A percentile compares a stretch with the other conserved stretches of the same genome.
Evolutionary conservation across 1,139 yeast species (phyloP).

Genomic region (Suhomyces chickasaworum): DNA sequence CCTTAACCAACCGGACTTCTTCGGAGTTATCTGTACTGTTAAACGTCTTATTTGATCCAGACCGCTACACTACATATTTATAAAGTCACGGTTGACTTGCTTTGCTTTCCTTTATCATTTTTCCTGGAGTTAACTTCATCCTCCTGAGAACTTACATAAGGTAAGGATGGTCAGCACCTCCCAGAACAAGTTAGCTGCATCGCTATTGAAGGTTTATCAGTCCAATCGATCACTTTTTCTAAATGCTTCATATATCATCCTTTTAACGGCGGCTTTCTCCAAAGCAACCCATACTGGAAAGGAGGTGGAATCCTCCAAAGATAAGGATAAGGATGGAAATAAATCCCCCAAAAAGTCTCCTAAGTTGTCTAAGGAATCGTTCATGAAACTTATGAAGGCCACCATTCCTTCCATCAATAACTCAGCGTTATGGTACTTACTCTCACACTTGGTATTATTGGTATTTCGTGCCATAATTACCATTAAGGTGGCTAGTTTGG

Average conservation of each 20-base stretch:
- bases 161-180: constrained; percentile 1
- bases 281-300: constrained; percentile 42
- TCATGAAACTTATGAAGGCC: constrained; percentile 36
- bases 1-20: background rate
- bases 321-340: constrained; percentile 9
- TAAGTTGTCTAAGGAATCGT: constrained; percentile 38
- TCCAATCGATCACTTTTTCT: constrained; percentile 51
- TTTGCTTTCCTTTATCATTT: background rate
- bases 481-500: constrained; percentile 81
- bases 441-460: constrained; percentile 61
- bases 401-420: constrained; percentile 41
- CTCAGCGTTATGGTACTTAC: constrained; percentile 44
- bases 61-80: background rate
- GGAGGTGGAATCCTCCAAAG: constrained; percentile 13
- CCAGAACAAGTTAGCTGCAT: constrained; percentile 11
- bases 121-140: background rate
- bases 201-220: constrained; percentile 42
- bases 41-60: background rate
- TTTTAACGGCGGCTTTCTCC: constrained; percentile 49
- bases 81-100: background rate
- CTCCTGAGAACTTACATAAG: background rate
- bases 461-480: constrained; percentile 74
- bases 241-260: constrained; percentile 50
- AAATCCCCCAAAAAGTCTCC: constrained; percentile 24
- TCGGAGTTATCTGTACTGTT: background rate